A percentile compares a stretch with the other conserved stretches of the same genome.
Evolutionary conservation across 805 yeast genomes (phyloP).

Genomic region (Barnettozyma botsteinii): DNA sequence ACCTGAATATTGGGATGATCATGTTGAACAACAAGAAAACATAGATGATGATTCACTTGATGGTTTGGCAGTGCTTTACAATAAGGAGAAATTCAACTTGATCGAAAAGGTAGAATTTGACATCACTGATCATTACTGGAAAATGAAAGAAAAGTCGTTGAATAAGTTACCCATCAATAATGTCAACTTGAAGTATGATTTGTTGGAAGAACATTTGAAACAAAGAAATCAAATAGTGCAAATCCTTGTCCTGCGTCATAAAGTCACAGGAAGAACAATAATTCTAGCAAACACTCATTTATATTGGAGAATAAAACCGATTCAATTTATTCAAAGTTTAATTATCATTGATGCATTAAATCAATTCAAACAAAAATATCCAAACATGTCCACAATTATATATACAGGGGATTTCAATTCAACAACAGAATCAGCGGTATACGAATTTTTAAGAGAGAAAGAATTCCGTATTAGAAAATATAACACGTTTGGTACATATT

Average conservation of each 20-base stretch:
- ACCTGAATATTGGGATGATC: conserved; percentile 48
- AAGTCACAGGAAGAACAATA: conserved; percentile 32
- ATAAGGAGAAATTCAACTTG: conserved; percentile 40
- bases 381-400: conserved; percentile 29
- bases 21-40: conserved; percentile 8
- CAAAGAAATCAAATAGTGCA: conserved; percentile 53
- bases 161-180: conserved; percentile 4
- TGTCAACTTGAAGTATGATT: conserved; percentile 1
- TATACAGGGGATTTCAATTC: conserved; percentile 58
- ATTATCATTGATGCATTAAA: conserved; percentile 33
- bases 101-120: conserved; percentile 30
- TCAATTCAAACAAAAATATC: conserved; percentile 27
- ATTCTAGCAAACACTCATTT: conserved; percentile 55
- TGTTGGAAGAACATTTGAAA: conserved; percentile 20
- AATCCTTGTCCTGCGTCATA: conserved; percentile 43
- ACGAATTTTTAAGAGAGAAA: conserved; percentile 34
- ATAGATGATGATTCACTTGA: conserved; percentile 40
- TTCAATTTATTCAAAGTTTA: conserved; percentile 48
- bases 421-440: conserved; percentile 42
- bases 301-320: conserved; percentile 55
- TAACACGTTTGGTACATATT: conserved; percentile 10
- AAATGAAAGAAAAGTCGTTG: conserved; percentile 9
- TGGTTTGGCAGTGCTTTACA: conserved; percentile 54
- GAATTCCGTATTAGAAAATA: conserved; percentile 21
- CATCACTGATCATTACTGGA: conserved; percentile 19